Base-by-base conservation (phyloP, 768 basidiomycete genomes). In the Kwoniella shandongensis region DNA sequence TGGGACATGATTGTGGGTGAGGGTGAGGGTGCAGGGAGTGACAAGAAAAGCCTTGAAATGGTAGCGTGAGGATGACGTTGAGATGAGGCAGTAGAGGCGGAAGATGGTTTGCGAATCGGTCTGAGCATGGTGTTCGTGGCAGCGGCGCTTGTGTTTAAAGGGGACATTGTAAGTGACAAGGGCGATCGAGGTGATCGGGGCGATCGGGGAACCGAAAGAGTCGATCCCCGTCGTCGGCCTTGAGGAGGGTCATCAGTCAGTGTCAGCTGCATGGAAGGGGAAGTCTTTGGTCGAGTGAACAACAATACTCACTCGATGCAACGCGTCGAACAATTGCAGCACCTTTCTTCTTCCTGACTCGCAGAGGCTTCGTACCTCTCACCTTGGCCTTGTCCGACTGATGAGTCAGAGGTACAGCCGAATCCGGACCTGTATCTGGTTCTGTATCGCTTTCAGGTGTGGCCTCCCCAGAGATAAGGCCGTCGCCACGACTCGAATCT, bases 11-110 rank as follows among this genome's bases (percentile, higher is more conserved):
- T 35, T 41, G 38, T 26, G 22, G 54, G 23, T 1, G 49, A 47
- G 2, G 42, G 51, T 8, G 53, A 44, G 5, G 8, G 11, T 25
- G 12, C 35, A 26, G 53, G 55, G 8, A 60, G 29, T 12, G 54
- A 40, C 0, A 69, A 42, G 61, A 72, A 69, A 4, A 65, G 44
- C 17, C 49, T 36, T 3, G 67, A 65, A 47, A 72, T 72, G 22
- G 58, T 54, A 13, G 63, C 63, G 47, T 69, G 59, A 2, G 70
- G 51, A 26, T 42, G 45, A 10, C 39, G 52, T 12, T 23, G 13
- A 38, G 53, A 57, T 1, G 63, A 62, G 22, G 41, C 26, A 15
- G 49, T 59, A 2, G 62, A 53, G 38, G 52, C 54, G 17, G 32
- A 27, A 5, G 51, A 41, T 8, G 42, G 17, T 17, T 48, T 30